A percentile compares a stretch with the other conserved stretches of the same genome.
These are phyloP conservation scores for Brassica rapa DNA, from an alignment of 345 rosid species.

Conservation along the genomic window DNA sequence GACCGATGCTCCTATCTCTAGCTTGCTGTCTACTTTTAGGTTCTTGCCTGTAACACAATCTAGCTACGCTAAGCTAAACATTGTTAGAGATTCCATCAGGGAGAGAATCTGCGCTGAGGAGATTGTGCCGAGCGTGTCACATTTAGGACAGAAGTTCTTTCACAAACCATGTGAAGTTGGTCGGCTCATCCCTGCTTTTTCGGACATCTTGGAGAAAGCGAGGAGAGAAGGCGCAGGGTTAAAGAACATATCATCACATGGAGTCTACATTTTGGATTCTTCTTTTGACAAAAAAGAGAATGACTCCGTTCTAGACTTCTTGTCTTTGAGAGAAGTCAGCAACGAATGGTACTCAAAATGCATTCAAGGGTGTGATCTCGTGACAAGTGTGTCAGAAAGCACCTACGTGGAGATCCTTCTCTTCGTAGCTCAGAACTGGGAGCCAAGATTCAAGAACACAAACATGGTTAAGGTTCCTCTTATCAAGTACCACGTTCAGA, in stretches of 20 bases:
- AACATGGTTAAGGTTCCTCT: slow-evolving; percentile 48
- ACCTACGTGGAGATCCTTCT: slow-evolving; percentile 53
- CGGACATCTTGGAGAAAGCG: slow-evolving; percentile 62
- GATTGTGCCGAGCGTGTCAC: slow-evolving; percentile 62
- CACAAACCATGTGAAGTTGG: slow-evolving; percentile 60
- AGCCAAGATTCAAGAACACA: slow-evolving; percentile 39
- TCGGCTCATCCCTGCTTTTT: slow-evolving; percentile 58
- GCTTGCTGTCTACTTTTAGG: slow-evolving; percentile 49
- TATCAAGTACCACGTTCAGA: slow-evolving; percentile 47
- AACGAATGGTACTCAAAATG: slow-evolving; percentile 63
- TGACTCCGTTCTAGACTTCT: slow-evolving; percentile 49
- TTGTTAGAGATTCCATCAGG: slow-evolving; percentile 49
- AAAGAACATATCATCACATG: slow-evolving; percentile 66
- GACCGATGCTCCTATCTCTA: slow-evolving; percentile 54
- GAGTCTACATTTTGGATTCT: slow-evolving; percentile 46
- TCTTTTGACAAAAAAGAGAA: slow-evolving; percentile 48
- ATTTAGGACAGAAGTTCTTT: slow-evolving; percentile 56
- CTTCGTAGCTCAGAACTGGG: slow-evolving; percentile 60
- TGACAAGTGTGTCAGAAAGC: slow-evolving; percentile 48
- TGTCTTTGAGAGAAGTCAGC: slow-evolving; percentile 50
- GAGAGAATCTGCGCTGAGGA: slow-evolving; percentile 42
- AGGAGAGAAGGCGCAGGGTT: slow-evolving; percentile 48
- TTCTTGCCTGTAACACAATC: slow-evolving; percentile 63
- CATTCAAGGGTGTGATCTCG: slow-evolving; percentile 58
- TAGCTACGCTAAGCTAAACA: slow-evolving; percentile 40